phyloP scores from a whole-genome alignment of 129 eudicot genomes.

The Saussurea involucrata region DNA sequence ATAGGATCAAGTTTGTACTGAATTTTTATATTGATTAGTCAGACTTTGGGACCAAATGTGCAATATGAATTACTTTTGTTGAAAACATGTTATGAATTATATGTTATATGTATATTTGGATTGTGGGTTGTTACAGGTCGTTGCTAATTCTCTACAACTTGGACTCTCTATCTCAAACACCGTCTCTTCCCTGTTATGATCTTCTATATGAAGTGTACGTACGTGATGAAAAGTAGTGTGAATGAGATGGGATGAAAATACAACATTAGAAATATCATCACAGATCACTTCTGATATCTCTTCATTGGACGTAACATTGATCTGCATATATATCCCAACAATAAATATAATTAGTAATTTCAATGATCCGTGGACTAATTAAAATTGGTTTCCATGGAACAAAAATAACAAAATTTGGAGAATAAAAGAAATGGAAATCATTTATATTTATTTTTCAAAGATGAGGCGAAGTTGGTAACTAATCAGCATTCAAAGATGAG shows the following conservation, averaged over 20 bases:
- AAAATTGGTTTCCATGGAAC: not conserved
- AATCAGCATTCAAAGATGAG: no score
- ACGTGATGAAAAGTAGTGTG: not conserved
- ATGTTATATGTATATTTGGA: no score
- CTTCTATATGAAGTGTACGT: not conserved
- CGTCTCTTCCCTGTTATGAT: not conserved
- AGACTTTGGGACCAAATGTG: no score
- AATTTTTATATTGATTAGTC: no score
- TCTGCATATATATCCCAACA: not conserved
- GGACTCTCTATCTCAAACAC: not conserved
- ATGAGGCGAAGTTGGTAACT: no score
- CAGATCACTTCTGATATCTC: not conserved
- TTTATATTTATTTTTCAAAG: no score
- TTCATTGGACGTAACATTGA: not conserved
- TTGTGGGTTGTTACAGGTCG: not conserved
- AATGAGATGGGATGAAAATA: not conserved
- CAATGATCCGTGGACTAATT: not conserved
- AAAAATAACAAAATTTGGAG: no score
- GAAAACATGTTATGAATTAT: no score
- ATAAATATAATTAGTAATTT: not conserved
- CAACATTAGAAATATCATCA: not conserved
- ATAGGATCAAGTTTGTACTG: no score
- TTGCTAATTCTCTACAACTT: not conserved
- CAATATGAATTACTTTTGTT: no score
- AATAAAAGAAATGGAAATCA: no score